Evolutionary conservation across 768 basidiomycete species (phyloP).

Genomic region (Lentinus brumalis): DNA sequence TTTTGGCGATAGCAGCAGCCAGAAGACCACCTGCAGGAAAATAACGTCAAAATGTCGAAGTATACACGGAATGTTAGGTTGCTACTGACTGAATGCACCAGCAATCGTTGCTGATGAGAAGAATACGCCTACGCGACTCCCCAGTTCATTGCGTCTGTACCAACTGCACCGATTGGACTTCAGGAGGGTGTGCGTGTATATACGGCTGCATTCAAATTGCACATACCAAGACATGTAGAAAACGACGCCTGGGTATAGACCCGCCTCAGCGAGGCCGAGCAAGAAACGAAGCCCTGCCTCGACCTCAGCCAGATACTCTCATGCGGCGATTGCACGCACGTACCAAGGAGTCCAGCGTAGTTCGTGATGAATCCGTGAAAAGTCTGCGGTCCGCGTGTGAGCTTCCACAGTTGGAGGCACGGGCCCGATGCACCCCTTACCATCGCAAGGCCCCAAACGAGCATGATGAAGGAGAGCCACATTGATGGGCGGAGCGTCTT

Average conservation of each 20-base stretch:
- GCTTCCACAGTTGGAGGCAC: neutral
- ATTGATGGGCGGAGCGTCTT: conserved; percentile 63
- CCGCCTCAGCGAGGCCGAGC: conserved; percentile 57
- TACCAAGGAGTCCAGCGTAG: conserved; percentile 65
- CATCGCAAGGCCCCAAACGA: conserved; percentile 46
- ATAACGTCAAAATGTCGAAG: neutral
- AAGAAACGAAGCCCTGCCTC: conserved; percentile 56
- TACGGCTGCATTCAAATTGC: neutral
- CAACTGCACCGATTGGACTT: conserved; percentile 46
- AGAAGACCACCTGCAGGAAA: conserved; percentile 54
- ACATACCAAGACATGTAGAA: conserved; percentile 61
- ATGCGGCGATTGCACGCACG: conserved; percentile 18
- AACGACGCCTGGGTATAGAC: conserved; percentile 55
- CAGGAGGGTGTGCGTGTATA: neutral
- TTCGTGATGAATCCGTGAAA: conserved; percentile 63
- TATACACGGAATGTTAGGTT: neutral
- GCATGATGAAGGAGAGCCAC: conserved; percentile 54
- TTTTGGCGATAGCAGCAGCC: conserved; percentile 67
- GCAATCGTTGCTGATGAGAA: conserved; percentile 80
- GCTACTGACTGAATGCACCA: conserved; percentile 65
- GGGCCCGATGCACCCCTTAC: conserved; percentile 23
- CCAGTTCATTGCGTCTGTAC: conserved; percentile 80
- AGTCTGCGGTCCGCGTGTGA: conserved; percentile 39
- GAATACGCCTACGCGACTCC: conserved; percentile 70
- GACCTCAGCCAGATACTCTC: neutral